Conservation (phyloP, 495 filamentous ascomycete genomes). For the Cercophora newfieldiana region DNA sequence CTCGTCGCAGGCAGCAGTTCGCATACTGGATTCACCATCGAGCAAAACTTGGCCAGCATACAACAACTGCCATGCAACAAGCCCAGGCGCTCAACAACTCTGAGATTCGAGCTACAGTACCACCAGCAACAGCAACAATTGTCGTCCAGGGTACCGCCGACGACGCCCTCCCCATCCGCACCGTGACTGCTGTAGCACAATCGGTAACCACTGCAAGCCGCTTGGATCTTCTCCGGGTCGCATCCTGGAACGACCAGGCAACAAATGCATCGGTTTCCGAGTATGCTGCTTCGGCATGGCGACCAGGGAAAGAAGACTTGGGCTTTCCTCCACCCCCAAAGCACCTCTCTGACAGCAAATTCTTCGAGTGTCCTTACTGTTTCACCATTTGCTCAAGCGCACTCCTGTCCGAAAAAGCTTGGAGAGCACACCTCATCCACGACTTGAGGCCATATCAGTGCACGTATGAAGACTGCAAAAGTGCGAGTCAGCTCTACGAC, state of each 20-base stretch:
- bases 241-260: background rate
- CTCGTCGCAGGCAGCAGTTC: constrained; percentile 23
- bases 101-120: background rate
- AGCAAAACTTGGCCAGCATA: constrained; percentile 24
- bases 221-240: background rate
- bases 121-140: background rate
- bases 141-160: background rate
- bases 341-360: background rate
- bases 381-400: constrained; percentile 23
- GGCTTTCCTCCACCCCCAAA: constrained; percentile 22
- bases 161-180: background rate
- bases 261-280: constrained; percentile 13
- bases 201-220: constrained; percentile 11
- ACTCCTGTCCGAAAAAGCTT: constrained; percentile 19
- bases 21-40: constrained; percentile 26
- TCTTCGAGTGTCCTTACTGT: constrained; percentile 30
- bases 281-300: constrained; percentile 9
- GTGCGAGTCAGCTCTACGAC: constrained; percentile 28
- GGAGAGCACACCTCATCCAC: constrained; percentile 29
- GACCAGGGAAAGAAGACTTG: constrained; percentile 9
- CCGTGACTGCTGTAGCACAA: background rate
- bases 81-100: background rate
- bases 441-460: constrained; percentile 33
- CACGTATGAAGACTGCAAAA: constrained; percentile 28
- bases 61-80: background rate